Evolutionary conservation across 2,329 filamentous ascomycete species (phyloP), one percentile per base, ranked within the genome.

Genomic region (Aspergillus calidoustus): DNA sequence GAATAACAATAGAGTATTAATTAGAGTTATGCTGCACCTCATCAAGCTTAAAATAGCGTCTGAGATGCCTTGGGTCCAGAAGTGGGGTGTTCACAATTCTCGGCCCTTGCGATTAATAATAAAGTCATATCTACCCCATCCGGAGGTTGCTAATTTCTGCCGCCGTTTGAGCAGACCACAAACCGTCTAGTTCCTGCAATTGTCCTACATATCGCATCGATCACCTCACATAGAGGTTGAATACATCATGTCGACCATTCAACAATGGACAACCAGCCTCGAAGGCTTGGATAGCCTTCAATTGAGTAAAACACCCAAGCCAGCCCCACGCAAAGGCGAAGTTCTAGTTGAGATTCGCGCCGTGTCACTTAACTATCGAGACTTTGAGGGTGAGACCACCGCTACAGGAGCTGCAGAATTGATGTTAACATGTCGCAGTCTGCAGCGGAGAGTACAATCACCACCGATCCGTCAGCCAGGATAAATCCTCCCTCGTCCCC

Each of bases 391-490:
- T 76, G 54, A 15, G 51, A 44, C 23, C 15, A 6, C 9, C 13
- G 9, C 13, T 8, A 13, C 7, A 13, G 15, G 13, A 47, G 34
- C 4, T 13, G 8, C 17, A 22, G 28, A 31, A 34, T 17, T 19
- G 28, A 25, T 19, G 23, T 38, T 52, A 19, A 48, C 3, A 5
- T 13, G 66, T 13, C 60, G 46, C 61, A 89, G 89, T 91, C 22
- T 81, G 81, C 69, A 87, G 84, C 79, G 89, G 89, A 31, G 79
- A 86, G 13, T 91, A 91, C 78, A 86, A 81, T 71, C 87, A 91
- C 74, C 87, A 91, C 77, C 82, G 83, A 67, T 81, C 82, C 4
- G 76, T 86, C 50, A 75, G 72, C 43, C 69, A 77, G 61, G 64
- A 69, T 53, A 56, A 73, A 56, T 54, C 72, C 58, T 62, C 80